Evolutionary conservation across 2,329 filamentous ascomycete species (phyloP).

Genomic region (Sarocladium kiliense): DNA sequence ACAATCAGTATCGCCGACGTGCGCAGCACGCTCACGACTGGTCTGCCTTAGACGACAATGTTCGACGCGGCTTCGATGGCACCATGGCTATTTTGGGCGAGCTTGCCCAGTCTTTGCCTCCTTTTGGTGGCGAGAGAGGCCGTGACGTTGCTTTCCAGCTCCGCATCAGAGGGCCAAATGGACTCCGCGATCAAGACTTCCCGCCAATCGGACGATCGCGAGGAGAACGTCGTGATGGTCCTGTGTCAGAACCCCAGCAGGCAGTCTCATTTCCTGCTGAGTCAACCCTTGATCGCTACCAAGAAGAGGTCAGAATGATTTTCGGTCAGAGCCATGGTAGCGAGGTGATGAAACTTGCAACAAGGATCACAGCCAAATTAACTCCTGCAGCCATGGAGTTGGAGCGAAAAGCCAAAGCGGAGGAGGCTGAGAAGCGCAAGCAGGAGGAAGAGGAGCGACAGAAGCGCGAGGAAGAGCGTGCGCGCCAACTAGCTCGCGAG

Average conservation of each 20-base stretch:
- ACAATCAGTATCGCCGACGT: constrained; percentile 21
- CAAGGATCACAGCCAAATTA: constrained; percentile 65
- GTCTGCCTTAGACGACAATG: constrained; percentile 24
- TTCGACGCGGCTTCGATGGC: constrained; percentile 36
- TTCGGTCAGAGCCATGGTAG: constrained; percentile 61
- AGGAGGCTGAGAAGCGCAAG: constrained; percentile 44
- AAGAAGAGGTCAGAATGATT: constrained; percentile 82
- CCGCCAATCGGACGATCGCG: constrained; percentile 25
- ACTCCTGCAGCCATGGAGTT: constrained; percentile 80
- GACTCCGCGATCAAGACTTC: constrained; percentile 47
- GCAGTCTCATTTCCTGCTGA: constrained; percentile 70
- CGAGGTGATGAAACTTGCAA: constrained; percentile 66
- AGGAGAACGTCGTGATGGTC: constrained; percentile 38
- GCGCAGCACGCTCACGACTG: not conserved
- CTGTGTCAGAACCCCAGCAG: constrained; percentile 59
- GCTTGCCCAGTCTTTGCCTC: constrained; percentile 49
- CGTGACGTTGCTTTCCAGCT: constrained; percentile 48
- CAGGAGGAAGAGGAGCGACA: constrained; percentile 54
- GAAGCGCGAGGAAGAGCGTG: constrained; percentile 61
- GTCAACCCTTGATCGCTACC: constrained; percentile 73
- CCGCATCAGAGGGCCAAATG: constrained; percentile 48
- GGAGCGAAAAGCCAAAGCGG: constrained; percentile 64
- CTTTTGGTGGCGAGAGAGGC: constrained; percentile 38
- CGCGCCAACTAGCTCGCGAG: constrained; percentile 63
- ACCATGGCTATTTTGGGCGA: constrained; percentile 52